A percentile compares a stretch with the other conserved stretches of the same genome.
Conservation (phyloP, 352 stramenopile genomes). For the Globisporangium cylindrosporum region DNA sequence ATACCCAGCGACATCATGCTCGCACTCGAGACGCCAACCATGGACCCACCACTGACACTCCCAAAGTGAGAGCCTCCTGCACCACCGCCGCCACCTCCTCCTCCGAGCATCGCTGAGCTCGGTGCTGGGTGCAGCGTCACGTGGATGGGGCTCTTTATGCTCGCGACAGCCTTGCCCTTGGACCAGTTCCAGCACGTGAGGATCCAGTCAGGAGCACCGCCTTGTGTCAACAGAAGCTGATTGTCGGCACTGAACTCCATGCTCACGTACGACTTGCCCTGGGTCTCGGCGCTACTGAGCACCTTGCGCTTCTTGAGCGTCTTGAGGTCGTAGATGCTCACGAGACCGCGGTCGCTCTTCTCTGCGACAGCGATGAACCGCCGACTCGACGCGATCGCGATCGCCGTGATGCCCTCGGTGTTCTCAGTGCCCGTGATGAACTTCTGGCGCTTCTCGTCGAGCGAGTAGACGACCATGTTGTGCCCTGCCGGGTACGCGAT, state of each 20-base stretch:
- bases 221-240: conserved; percentile 88
- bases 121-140: conserved; percentile 40
- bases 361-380: conserved; percentile 81
- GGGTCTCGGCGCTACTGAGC: conserved; percentile 65
- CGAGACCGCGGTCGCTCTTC: conserved; percentile 58
- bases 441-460: conserved; percentile 91
- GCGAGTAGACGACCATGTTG: conserved; percentile 82
- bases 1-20: conserved; percentile 22
- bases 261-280: conserved; percentile 67
- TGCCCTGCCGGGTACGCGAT: conserved; percentile 87
- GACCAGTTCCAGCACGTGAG: conserved; percentile 92
- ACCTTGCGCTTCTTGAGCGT: conserved; percentile 91
- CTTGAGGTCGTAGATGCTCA: conserved; percentile 89
- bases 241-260: conserved; percentile 90
- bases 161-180: conserved; percentile 86
- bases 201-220: conserved; percentile 81
- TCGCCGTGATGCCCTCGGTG: conserved; percentile 64
- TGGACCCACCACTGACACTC: conserved; percentile 21
- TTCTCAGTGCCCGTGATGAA: conserved; percentile 82
- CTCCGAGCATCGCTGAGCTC: conserved; percentile 42
- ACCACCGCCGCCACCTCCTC: conserved; percentile 6
- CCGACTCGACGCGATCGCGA: conserved; percentile 64
- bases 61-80: conserved; percentile 22
- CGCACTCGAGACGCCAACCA: conserved; percentile 21
- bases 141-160: conserved; percentile 67